phyloP scores from a whole-genome alignment of 306 rosid genomes.

The Vigna nakashimae region DNA sequence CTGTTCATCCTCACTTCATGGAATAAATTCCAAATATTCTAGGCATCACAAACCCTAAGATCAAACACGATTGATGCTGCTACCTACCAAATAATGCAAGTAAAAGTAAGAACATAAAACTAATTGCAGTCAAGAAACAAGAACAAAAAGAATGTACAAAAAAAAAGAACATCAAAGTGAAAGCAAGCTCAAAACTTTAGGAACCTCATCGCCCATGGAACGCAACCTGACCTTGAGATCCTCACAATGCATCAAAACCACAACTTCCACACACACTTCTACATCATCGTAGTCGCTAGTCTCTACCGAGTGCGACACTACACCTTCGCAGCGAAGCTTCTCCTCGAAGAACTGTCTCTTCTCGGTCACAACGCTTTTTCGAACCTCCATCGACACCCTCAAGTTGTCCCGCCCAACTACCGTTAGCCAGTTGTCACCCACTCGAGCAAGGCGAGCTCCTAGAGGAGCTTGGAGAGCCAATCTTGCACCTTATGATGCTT shows the following conservation, averaged over 20 bases:
- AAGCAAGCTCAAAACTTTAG: conserved; percentile 80
- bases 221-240: conserved; percentile 72
- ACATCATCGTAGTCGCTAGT: conserved; percentile 90
- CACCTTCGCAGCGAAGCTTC: conserved; percentile 59
- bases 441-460: conserved; percentile 61
- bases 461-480: conserved; percentile 60
- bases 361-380: conserved; percentile 64
- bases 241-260: conserved; percentile 79
- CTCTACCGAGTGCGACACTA: conserved; percentile 71
- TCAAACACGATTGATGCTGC: conserved; percentile 87
- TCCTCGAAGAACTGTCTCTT: conserved; percentile 85
- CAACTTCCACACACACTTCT: conserved; percentile 76
- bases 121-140: neutral
- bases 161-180: neutral
- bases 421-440: conserved; percentile 67
- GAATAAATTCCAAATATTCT: conserved; percentile 82
- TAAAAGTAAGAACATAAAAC: conserved; percentile 2
- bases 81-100: conserved; percentile 58
- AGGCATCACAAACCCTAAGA: conserved; percentile 76
- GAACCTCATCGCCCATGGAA: conserved; percentile 66
- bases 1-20: conserved; percentile 88
- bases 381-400: conserved; percentile 74
- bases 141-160: neutral
- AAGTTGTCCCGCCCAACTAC: conserved; percentile 75
- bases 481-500: conserved; percentile 58